phyloP scores from a whole-genome alignment of 331 rosid species.

The Malus hybrid region DNA sequence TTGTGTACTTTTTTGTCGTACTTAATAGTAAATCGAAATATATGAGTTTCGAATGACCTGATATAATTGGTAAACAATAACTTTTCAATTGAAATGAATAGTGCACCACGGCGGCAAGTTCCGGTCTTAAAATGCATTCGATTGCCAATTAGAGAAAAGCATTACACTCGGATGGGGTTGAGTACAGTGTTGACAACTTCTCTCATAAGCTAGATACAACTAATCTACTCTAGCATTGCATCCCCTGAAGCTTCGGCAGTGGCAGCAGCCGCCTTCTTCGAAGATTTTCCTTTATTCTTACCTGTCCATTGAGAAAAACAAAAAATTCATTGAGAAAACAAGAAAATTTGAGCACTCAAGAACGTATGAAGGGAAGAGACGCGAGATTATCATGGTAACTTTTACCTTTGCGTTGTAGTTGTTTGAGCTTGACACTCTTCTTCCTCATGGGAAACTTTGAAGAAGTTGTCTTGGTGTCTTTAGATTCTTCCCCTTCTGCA shows the following conservation, averaged over 20 bases:
- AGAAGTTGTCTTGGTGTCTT: slow-evolving; percentile 1
- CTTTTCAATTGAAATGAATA: neutral
- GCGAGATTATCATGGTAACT: neutral
- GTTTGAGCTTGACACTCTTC: slow-evolving; percentile 26
- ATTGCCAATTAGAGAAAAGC: neutral
- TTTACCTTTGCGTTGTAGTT: slow-evolving; percentile 31
- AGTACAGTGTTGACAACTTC: neutral
- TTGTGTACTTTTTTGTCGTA: neutral
- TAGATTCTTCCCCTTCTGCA: slow-evolving; percentile 2
- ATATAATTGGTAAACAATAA: neutral
- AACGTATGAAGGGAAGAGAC: neutral
- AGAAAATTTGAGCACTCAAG: neutral
- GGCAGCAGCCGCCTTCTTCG: neutral
- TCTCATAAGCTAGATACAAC: neutral
- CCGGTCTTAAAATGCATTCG: neutral
- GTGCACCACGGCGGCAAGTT: neutral
- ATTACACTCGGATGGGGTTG: neutral
- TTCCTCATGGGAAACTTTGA: slow-evolving; percentile 28
- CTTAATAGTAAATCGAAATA: neutral
- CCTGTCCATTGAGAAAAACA: slow-evolving; percentile 17
- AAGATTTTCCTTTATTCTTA: slow-evolving; percentile 24
- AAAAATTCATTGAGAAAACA: too few species aligned
- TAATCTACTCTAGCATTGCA: slow-evolving; percentile 28
- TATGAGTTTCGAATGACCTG: neutral
- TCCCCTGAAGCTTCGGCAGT: slow-evolving; percentile 18